Evolutionary conservation across 768 basidiomycete genomes (phyloP).

Genomic region (Imleria badia): DNA sequence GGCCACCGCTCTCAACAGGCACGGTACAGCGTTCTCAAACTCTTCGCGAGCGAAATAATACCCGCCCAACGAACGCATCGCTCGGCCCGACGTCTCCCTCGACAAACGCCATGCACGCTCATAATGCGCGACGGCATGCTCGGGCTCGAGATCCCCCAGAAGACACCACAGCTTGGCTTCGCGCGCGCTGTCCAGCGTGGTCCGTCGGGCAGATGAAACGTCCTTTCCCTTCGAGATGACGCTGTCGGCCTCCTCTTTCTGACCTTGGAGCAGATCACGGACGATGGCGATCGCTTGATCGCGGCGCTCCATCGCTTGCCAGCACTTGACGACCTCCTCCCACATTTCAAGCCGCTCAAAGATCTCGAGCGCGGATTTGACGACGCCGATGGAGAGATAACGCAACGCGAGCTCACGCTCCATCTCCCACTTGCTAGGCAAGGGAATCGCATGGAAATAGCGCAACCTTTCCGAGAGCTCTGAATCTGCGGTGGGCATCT

Average conservation of each 20-base stretch:
- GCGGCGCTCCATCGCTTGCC: constrained; percentile 73
- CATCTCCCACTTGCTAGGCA: constrained; percentile 93
- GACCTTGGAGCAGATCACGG: constrained; percentile 79
- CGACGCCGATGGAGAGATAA: constrained; percentile 82
- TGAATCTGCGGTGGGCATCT: constrained; percentile 90
- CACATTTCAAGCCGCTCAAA: constrained; percentile 97
- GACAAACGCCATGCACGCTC: constrained; percentile 84
- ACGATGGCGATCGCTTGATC: constrained; percentile 82
- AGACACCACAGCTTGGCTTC: constrained; percentile 95
- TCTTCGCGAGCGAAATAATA: constrained; percentile 70
- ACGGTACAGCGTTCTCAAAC: constrained; percentile 61
- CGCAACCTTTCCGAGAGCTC: constrained; percentile 67
- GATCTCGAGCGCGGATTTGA: constrained; percentile 88
- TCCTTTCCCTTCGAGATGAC: constrained; percentile 64
- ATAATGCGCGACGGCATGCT: constrained; percentile 71
- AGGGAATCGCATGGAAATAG: constrained; percentile 75
- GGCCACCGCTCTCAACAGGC: constrained; percentile 69
- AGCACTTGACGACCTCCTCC: constrained; percentile 94
- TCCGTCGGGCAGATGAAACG: constrained; percentile 40
- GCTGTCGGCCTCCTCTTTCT: constrained; percentile 77
- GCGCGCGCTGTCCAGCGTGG: constrained; percentile 58
- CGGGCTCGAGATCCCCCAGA: constrained; percentile 86
- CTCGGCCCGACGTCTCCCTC: constrained; percentile 75
- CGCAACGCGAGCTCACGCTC: constrained; percentile 86
- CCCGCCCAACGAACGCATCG: constrained; percentile 90